A percentile compares a stretch with the other conserved stretches of the same genome.
Conservation (phyloP, 2,329 filamentous ascomycete genomes). For the Fusarium anguioides region DNA sequence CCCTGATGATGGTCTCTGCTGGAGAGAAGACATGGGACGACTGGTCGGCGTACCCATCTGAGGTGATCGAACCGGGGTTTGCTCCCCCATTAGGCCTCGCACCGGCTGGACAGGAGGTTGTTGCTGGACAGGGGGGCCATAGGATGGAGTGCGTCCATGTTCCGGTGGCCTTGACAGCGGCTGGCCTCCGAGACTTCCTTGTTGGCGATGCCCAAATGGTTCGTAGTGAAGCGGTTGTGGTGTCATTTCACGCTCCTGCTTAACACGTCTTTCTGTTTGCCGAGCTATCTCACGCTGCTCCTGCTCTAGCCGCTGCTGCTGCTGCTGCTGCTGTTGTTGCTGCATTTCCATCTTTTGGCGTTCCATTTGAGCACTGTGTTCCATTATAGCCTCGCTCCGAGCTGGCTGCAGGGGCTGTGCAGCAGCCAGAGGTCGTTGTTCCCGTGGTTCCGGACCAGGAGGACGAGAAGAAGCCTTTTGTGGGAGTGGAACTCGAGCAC, state of each 20-base stretch:
- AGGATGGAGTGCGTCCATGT: slow-evolving; percentile 53
- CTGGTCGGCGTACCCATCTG: slow-evolving; percentile 53
- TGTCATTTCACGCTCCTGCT: slow-evolving; percentile 63
- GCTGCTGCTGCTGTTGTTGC: slow-evolving; percentile 45
- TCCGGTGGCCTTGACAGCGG: slow-evolving; percentile 56
- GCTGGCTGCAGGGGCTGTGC: slow-evolving; percentile 51
- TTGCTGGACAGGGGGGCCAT: slow-evolving; percentile 47
- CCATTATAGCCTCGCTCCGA: slow-evolving; percentile 51
- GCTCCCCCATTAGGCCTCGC: slow-evolving; percentile 55
- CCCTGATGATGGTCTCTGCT: slow-evolving; percentile 49
- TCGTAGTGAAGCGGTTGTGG: slow-evolving; percentile 57
- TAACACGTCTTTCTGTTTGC: slow-evolving; percentile 52
- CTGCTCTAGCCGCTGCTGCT: slow-evolving; percentile 47
- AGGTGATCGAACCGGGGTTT: slow-evolving; percentile 52
- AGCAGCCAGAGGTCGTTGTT: slow-evolving; percentile 50
- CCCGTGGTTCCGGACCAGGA: slow-evolving; percentile 50
- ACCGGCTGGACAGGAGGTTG: slow-evolving; percentile 54
- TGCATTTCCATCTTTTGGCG: slow-evolving; percentile 50
- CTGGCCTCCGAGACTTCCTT: slow-evolving; percentile 53
- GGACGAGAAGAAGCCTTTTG: slow-evolving; percentile 52
- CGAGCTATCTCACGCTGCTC: slow-evolving; percentile 46
- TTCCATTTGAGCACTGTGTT: slow-evolving; percentile 45
- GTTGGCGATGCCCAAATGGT: slow-evolving; percentile 55
- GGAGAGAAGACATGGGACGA: slow-evolving; percentile 53
- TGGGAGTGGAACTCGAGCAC: slow-evolving; percentile 53